Evolutionary conservation across 148 eudicot species (phyloP).

Genomic region (Rhododendron henanense): DNA sequence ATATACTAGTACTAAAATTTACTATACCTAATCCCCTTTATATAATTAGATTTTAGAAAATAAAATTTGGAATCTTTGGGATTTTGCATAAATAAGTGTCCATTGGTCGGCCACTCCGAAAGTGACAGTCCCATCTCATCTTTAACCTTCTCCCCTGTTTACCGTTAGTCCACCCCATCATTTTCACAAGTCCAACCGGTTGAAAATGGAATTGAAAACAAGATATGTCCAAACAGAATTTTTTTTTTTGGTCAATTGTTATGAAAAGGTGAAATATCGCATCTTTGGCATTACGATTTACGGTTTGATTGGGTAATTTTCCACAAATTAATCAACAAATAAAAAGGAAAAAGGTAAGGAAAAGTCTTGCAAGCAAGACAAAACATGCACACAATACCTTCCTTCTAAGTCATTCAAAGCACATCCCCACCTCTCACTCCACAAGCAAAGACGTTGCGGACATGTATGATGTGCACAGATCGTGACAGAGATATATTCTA

Average conservation of each 20-base stretch:
- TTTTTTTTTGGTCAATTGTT: neutral
- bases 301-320: too few relatives aligned
- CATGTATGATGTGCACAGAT: neutral
- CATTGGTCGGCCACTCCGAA: neutral
- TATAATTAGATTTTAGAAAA: neutral
- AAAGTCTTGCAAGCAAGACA: constrained; percentile 3
- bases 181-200: neutral
- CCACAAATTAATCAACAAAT: neutral
- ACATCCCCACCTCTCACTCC: constrained; percentile 7
- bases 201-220: neutral
- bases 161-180: neutral
- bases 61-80: neutral
- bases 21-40: neutral
- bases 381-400: constrained; percentile 40
- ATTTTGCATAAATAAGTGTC: neutral
- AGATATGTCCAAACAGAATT: neutral
- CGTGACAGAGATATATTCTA: too few relatives aligned
- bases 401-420: constrained; percentile 57
- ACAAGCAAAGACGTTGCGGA: neutral
- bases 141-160: neutral
- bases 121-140: neutral
- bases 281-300: neutral
- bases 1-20: too few relatives aligned
- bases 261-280: neutral
- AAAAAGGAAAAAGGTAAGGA: neutral